Conservation (phyloP, 2,329 filamentous ascomycete species). For the Penicillium sp. region DNA sequence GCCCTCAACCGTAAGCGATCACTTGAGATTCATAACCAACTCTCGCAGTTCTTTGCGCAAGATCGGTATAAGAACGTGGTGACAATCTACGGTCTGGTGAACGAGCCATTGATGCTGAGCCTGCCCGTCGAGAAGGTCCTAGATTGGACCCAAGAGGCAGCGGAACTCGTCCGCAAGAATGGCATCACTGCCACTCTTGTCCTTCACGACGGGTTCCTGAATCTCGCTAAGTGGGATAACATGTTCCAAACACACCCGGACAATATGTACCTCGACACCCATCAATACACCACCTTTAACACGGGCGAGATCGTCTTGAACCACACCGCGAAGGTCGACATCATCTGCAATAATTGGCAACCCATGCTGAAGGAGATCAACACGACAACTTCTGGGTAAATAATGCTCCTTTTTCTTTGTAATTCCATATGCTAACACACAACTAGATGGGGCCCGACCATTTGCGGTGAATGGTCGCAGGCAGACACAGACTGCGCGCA, state of each 20-base stretch:
- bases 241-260: slow-evolving; percentile 68
- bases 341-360: slow-evolving; percentile 85
- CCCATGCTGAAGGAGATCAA: slow-evolving; percentile 71
- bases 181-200: slow-evolving; percentile 70
- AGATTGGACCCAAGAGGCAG: slow-evolving; percentile 74
- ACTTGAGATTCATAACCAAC: slow-evolving; percentile 79
- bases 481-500: slow-evolving; percentile 91
- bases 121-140: slow-evolving; percentile 67
- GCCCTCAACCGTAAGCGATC: slow-evolving; percentile 73
- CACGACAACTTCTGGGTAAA: slow-evolving; percentile 65
- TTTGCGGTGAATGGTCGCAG: slow-evolving; percentile 96
- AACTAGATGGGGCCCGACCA: slow-evolving; percentile 74
- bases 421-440: slow-evolving; percentile 4
- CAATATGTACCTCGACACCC: slow-evolving; percentile 81
- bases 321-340: slow-evolving; percentile 79
- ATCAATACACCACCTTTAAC: slow-evolving; percentile 99
- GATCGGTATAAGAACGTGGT: slow-evolving; percentile 88
- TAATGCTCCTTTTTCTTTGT: background rate
- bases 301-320: slow-evolving; percentile 75
- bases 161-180: slow-evolving; percentile 70
- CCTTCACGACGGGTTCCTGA: slow-evolving; percentile 94
- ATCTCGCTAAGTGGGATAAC: slow-evolving; percentile 85
- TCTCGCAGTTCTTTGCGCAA: slow-evolving; percentile 91
- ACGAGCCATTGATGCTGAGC: slow-evolving; percentile 84
- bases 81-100: slow-evolving; percentile 88